These are phyloP conservation scores for Termitomyces sp. DNA, from an alignment of 768 basidiomycete species.

Conservation along the genomic window DNA sequence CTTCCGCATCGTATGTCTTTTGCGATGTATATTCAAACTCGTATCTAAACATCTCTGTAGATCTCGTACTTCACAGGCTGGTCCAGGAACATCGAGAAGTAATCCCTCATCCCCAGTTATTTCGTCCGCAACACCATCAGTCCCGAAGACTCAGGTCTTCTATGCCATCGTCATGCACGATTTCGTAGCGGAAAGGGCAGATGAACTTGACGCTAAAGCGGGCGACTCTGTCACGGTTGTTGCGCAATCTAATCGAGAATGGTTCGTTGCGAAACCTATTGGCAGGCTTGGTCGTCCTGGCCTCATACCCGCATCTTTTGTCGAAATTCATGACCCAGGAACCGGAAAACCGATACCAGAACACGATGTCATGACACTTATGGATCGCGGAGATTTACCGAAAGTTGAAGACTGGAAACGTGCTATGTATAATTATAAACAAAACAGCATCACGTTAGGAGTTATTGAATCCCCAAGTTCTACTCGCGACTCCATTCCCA, in stretches of 20 bases:
- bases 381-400: conserved; percentile 85
- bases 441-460: conserved; percentile 91
- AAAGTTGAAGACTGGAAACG: conserved; percentile 99
- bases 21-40: background rate
- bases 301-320: conserved; percentile 94
- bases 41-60: conserved; percentile 19
- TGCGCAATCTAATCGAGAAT: conserved; percentile 99
- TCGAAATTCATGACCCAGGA: conserved; percentile 90
- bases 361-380: conserved; percentile 63
- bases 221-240: conserved; percentile 96
- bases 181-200: conserved; percentile 90
- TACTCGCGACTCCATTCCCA: conserved; percentile 33
- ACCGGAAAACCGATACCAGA: conserved; percentile 69
- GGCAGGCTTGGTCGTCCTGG: conserved; percentile 92
- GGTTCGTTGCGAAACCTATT: conserved; percentile 99
- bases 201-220: conserved; percentile 92
- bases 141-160: conserved; percentile 57
- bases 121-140: conserved; percentile 20
- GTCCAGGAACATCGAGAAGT: conserved; percentile 11
- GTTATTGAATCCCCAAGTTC: conserved; percentile 60
- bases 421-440: conserved; percentile 92
- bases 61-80: conserved; percentile 38
- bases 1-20: conserved; percentile 49
- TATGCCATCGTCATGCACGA: conserved; percentile 97
- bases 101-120: conserved; percentile 19